phyloP scores from a whole-genome alignment of 2,329 filamentous ascomycete genomes.

The Diplodia intermedia region DNA sequence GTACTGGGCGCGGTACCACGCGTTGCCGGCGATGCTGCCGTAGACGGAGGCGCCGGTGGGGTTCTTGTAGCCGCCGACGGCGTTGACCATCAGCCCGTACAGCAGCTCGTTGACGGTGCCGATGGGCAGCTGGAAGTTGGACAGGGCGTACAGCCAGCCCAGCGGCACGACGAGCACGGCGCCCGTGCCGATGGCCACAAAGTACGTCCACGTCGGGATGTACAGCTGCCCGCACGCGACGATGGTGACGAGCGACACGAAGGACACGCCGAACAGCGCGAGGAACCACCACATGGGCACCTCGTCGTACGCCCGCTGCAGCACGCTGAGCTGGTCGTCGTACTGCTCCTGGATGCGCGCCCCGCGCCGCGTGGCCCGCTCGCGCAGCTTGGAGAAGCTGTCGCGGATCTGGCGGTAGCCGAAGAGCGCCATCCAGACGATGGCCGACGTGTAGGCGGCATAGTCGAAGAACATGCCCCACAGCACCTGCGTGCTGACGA shows the following conservation, averaged over 20 bases:
- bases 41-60: constrained; percentile 66
- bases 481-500: constrained; percentile 63
- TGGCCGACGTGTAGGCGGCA: constrained; percentile 63
- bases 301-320: constrained; percentile 64
- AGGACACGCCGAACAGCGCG: constrained; percentile 57
- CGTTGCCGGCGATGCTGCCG: constrained; percentile 65
- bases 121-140: constrained; percentile 62
- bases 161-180: constrained; percentile 64
- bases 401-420: constrained; percentile 58
- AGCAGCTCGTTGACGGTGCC: constrained; percentile 67
- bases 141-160: constrained; percentile 66
- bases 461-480: constrained; percentile 69
- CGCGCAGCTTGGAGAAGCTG: constrained; percentile 54
- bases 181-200: constrained; percentile 63
- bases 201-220: constrained; percentile 66
- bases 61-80: constrained; percentile 59
- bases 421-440: constrained; percentile 66
- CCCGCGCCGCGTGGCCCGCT: constrained; percentile 31
- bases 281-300: constrained; percentile 67
- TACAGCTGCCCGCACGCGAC: constrained; percentile 61
- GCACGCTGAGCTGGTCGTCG: constrained; percentile 64
- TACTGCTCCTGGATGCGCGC: constrained; percentile 55
- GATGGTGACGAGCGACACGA: constrained; percentile 60
- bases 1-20: constrained; percentile 65
- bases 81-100: constrained; percentile 66